Evolutionary conservation across 1,139 yeast genomes (phyloP).

Genomic region (Diutina mesorugosa): DNA sequence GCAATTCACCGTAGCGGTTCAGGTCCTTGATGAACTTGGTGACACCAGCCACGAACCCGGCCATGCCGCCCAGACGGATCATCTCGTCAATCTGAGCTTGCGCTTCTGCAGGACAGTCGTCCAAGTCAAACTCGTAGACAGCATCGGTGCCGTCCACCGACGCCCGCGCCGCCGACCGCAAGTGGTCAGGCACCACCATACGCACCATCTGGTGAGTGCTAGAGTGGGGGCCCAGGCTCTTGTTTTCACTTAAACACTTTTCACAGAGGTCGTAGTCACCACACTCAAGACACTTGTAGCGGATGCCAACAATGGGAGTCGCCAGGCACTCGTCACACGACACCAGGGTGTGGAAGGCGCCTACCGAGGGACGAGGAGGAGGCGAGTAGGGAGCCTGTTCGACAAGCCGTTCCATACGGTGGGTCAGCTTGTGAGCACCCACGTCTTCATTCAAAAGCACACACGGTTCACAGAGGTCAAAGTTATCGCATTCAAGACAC

Average conservation of each 20-base stretch:
- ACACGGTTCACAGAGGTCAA: constrained; percentile 43
- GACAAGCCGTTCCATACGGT: neutral
- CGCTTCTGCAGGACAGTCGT: neutral
- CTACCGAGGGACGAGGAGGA: neutral
- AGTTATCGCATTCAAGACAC: constrained; percentile 42
- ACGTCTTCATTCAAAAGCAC: neutral
- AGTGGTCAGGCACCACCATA: neutral
- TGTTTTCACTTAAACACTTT: constrained; percentile 15
- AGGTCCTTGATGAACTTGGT: neutral
- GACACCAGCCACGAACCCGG: neutral
- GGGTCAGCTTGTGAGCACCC: neutral
- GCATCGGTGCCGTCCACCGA: neutral
- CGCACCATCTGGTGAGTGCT: neutral
- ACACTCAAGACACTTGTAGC: constrained; percentile 46
- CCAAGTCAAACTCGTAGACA: neutral
- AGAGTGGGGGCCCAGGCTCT: neutral
- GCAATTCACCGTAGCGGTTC: neutral
- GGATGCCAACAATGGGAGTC: constrained; percentile 26
- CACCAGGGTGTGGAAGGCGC: neutral
- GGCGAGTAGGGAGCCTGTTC: neutral
- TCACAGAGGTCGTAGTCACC: constrained; percentile 44
- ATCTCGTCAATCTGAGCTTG: neutral
- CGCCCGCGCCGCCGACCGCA: neutral
- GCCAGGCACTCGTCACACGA: neutral
- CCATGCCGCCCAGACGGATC: constrained; percentile 1